Evolutionary conservation across 139 green algal species (phyloP), one percentile per base, ranked within the genome.

Genomic region (Chlamydomonas asymmetrica): DNA sequence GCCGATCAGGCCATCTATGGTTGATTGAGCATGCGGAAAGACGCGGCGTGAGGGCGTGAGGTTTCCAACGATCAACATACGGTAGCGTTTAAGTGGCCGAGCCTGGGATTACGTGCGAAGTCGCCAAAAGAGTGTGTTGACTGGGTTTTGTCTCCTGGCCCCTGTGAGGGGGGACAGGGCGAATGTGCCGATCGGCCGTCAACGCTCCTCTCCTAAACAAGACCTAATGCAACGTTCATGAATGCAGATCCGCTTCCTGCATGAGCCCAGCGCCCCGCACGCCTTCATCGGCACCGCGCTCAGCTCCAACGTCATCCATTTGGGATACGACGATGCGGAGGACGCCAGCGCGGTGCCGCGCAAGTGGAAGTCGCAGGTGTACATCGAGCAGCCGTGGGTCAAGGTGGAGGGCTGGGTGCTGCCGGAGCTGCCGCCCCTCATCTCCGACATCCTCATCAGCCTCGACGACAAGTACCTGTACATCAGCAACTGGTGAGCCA

Each of bases 381-480:
- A 79, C 5, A 71, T 93, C 31, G 71, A 76, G 39, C 88, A 93
- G 82, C 64, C 75, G 4, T 90, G 82, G 87, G 57, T 74, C 43
- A 84, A 89, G 54, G 78, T 95, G 70, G 85, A 93, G 62, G 92
- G 92, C 43, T 97, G 91, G 89, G 88, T 81, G 37, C 88, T 97
- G 72, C 92, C 92, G 6, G 65, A 90, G 68, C 66, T 96, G 79
- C 92, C 92, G 1, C 88, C 91, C 0, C 89, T 94, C 43, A 93
- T 97, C 80, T 94, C 90, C 1, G 92, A 97, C 90, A 94, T 96
- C 78, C 84, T 97, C 45, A 90, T 97, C 45, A 90, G 78, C 34
- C 66, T 95, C 37, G 86, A 97, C 52, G 92, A 97, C 82, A 84
- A 76, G 60, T 77, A 70, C 71, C 71, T 77, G n/a, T 77, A 77